Base-by-base conservation (phyloP, 129 eudicot genomes). In the Pseudognaphalium luteoalbum region DNA sequence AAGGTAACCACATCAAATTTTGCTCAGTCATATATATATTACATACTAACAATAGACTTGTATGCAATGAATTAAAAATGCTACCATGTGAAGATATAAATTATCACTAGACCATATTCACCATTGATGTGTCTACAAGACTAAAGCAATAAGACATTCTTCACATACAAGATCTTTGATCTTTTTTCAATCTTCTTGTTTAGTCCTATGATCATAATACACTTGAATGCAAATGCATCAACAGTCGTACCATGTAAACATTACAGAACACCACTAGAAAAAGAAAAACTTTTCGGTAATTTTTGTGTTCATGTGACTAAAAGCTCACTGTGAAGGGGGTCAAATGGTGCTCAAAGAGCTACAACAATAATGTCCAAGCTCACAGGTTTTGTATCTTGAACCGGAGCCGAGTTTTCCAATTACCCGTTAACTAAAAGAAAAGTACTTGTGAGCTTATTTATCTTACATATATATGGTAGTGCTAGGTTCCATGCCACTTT, bases 381-480 rank as follows among this genome's bases (percentile, higher is more conserved):
- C 83, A 39, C 75, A 57, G 83, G 83, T 80, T 25, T 80, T 80
- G 35, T 25, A 73, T 57, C 75, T 51, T 80, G 79, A 80, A 73
- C 83, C 74, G 75, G 75, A 66, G 75, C 83, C 59, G 8, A 37
- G 74, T 73, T 73, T 63, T 21, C 75, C 64, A 29, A 80, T 75
- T 67, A 71, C 73, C 82, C 54, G 0, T 63, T 59, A 78, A 70
- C 34, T 30, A 20, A 35, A 52, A 61, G 51, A 71, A 32, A 20
- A 66, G 42, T 64, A n/a, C 73, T 20, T 59, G 6, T 17, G n/a
- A 30, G 57, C 71, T 41, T 82, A 65, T 73, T 76, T 37, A 74
- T 76, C 71, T 78, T 82, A 75, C 20, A 71, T 73, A 25, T 68
- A 80, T 70, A 61, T 75, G 71, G 68, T 71, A 67, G 52, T 63